Conservation (phyloP, 2,329 filamentous ascomycete genomes). For the Alternaria infectoria region DNA sequence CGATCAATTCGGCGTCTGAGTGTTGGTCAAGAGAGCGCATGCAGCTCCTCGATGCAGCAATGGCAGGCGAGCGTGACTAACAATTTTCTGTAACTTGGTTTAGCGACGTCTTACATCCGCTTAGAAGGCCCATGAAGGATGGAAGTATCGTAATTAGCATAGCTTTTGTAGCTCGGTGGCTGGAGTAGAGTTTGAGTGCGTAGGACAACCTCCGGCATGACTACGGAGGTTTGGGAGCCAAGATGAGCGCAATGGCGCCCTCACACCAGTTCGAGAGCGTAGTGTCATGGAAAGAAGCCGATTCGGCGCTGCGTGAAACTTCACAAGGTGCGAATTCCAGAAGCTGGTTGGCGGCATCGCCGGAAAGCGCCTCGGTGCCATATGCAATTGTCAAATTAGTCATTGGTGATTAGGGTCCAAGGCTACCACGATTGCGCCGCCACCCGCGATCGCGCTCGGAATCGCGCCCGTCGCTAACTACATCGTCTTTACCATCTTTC, state of each 20-base stretch:
- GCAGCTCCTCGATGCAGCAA: slow-evolving; percentile 38
- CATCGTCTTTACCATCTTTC: neutral
- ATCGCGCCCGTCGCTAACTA: neutral
- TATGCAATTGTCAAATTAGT: neutral
- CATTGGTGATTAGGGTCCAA: neutral
- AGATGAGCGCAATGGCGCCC: neutral
- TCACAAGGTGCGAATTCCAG: neutral
- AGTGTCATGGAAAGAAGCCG: neutral
- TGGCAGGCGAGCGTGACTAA: slow-evolving; percentile 26
- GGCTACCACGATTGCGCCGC: neutral
- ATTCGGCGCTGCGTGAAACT: neutral
- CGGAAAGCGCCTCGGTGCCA: neutral
- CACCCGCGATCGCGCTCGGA: neutral
- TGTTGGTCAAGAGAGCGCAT: slow-evolving; percentile 28
- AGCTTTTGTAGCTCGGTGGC: neutral
- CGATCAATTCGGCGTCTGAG: slow-evolving; percentile 28
- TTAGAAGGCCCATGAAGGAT: neutral
- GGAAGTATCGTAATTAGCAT: neutral
- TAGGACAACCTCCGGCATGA: neutral
- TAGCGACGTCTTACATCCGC: neutral
- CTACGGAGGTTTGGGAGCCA: neutral
- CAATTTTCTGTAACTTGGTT: neutral
- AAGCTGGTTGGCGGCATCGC: neutral
- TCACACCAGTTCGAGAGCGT: no score
- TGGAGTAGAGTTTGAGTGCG: neutral